These are phyloP conservation scores for Microbotryum scabiosae DNA, from an alignment of 1,284 basidiomycete species.

Conservation along the genomic window DNA sequence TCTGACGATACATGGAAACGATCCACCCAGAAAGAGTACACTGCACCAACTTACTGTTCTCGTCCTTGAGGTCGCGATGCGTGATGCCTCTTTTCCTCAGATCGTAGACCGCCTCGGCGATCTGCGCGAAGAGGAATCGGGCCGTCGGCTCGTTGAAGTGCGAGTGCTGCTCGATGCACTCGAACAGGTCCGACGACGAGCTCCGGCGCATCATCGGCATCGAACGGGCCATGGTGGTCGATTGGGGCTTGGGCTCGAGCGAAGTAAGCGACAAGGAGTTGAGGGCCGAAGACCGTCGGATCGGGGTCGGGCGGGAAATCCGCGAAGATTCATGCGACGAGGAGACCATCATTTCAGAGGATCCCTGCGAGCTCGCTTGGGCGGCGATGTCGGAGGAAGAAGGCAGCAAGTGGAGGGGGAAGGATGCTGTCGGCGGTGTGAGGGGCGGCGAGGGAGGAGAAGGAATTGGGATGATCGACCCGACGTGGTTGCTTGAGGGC, in stretches of 20 bases:
- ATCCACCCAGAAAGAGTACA: too few relatives aligned
- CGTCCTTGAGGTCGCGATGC: conserved; percentile 42
- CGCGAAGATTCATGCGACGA: neutral
- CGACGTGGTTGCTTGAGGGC: neutral
- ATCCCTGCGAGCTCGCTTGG: too few relatives aligned
- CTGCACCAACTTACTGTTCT: conserved; percentile 34
- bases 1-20: neutral
- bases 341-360: too few relatives aligned
- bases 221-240: neutral
- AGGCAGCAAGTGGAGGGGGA: neutral
- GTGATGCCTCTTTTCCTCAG: conserved; percentile 37
- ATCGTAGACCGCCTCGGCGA: conserved; percentile 38
- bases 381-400: neutral
- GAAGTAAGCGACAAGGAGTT: too few relatives aligned
- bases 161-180: conserved; percentile 81
- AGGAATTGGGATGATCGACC: neutral
- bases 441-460: conserved; percentile 12
- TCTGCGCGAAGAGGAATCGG: conserved; percentile 39
- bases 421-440: neutral
- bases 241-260: too few relatives aligned
- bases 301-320: neutral
- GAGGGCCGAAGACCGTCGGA: neutral
- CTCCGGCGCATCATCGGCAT: conserved; percentile 52
- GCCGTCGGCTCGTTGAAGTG: conserved; percentile 66
- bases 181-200: conserved; percentile 80